Conservation (phyloP, 2,329 filamentous ascomycete species). For the Trichoderma gracile region DNA sequence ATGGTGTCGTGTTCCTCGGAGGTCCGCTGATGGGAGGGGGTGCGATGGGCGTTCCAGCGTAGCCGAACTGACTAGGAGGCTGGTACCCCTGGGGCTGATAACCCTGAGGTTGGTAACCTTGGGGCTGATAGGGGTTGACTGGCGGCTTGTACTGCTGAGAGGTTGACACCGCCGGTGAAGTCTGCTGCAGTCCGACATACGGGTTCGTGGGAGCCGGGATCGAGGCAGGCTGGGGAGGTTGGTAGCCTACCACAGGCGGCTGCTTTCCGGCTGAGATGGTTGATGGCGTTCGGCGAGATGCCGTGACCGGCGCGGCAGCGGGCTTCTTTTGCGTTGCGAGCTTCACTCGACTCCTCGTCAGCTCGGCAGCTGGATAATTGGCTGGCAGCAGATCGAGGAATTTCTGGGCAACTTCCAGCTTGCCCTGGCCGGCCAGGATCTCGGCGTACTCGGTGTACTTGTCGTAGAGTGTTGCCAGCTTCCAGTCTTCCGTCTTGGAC, state of each 20-base stretch:
- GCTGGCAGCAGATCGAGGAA: slow-evolving; percentile 86
- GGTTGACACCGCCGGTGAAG: slow-evolving; percentile 33
- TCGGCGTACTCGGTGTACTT: slow-evolving; percentile 98
- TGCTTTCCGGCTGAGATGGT: slow-evolving; percentile 46
- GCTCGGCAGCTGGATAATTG: slow-evolving; percentile 82
- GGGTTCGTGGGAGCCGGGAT: slow-evolving; percentile 36
- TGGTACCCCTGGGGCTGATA: slow-evolving; percentile 31
- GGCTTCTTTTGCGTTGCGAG: slow-evolving; percentile 67
- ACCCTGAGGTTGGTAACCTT: slow-evolving; percentile 34
- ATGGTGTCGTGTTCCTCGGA: slow-evolving; percentile 63
- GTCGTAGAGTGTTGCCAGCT: slow-evolving; percentile 81
- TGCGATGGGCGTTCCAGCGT: slow-evolving; percentile 39
- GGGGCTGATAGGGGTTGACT: slow-evolving; percentile 41
- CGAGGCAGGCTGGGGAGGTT: slow-evolving; percentile 46
- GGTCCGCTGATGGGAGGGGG: slow-evolving; percentile 41
- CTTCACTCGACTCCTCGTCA: slow-evolving; percentile 81
- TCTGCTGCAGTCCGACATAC: slow-evolving; percentile 31
- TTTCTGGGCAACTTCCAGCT: slow-evolving; percentile 81
- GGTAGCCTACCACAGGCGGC: slow-evolving; percentile 47
- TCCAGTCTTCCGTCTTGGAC: slow-evolving; percentile 75
- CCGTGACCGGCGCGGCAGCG: slow-evolving; percentile 31
- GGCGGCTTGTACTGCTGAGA: slow-evolving; percentile 43
- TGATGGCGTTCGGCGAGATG: slow-evolving; percentile 36
- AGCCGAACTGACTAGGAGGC: slow-evolving; percentile 44
- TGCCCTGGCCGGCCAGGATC: slow-evolving; percentile 86